Evolutionary conservation across 208 protist species (phyloP), one percentile per base, ranked within the genome.

Genomic region (Herpetomonas samuelpessoai): DNA sequence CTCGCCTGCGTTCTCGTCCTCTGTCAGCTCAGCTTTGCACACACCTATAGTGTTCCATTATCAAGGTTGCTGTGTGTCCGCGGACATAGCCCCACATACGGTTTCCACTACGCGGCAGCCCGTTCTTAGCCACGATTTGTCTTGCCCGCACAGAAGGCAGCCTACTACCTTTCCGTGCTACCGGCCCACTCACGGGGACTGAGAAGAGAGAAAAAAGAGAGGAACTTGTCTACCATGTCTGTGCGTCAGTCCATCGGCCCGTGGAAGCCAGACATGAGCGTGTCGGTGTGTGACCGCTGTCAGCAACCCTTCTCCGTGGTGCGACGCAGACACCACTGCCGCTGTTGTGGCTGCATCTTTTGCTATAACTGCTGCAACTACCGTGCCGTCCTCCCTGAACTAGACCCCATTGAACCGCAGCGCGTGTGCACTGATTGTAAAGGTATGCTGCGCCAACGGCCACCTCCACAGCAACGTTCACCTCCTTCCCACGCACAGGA

Each of bases 351-450:
- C 19, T 55, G 62, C 19, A 76, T 82, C 44, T 88, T 84, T 51
- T 84, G 77, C 51, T 55, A 55, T 25, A 52, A 62, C 0, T 88
- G 81, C 56, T 76, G 66, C 1, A 67, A 53, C 0, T 55, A 62
- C 6, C 71, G 53, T 25, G 29, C 57, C 16, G 21, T 44, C 18
- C 62, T 84, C 18, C 68, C 67, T 0, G 48, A 57, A 3, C 54
- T 82, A 7, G 30, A 56, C 6, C 49, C 56, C 9, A 29, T 35
- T 0, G 70, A 78, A 16, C 67, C 65, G 6, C 76, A 81, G 53
- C 76, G 81, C 19, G 57, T 88, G 54, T 88, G 81, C 54, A 49
- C 22, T 2, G 62, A 49, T 19, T 88, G 76, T 46, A 53, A 54
- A 22, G 2, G 18, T 2, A 31, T 57, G 35, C 52, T 66, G 38